Conservation (phyloP, 257 asterid species). For the Haberlea rhodopensis region DNA sequence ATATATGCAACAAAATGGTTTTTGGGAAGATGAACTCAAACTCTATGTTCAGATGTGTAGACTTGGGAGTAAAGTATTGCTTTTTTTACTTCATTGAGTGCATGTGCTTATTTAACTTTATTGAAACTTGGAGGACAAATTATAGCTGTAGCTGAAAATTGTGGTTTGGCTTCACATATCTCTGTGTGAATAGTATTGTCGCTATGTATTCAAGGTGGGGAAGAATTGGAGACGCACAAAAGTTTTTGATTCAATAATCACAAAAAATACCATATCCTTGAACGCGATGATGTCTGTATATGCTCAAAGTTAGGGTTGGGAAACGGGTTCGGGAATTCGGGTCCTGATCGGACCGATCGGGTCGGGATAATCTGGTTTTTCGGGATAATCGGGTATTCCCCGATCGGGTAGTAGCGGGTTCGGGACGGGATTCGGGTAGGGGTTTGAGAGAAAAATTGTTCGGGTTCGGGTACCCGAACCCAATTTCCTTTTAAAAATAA, state of each 20-base stretch:
- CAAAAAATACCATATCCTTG: constrained; percentile 29
- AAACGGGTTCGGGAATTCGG: too few relatives aligned
- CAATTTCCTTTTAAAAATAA: too few relatives aligned
- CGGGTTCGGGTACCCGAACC: too few relatives aligned
- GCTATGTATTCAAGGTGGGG: constrained; percentile 35
- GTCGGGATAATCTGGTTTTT: too few relatives aligned
- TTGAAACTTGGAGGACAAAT: constrained; percentile 23
- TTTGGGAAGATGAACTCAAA: constrained; percentile 24
- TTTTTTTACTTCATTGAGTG: too few relatives aligned
- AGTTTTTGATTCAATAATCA: constrained; percentile 24
- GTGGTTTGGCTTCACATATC: constrained; percentile 22
- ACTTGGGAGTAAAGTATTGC: constrained; percentile 13
- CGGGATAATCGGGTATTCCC: too few relatives aligned
- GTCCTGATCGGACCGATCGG: too few relatives aligned
- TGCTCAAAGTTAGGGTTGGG: too few relatives aligned
- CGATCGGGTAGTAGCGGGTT: too few relatives aligned
- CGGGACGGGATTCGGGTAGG: too few relatives aligned
- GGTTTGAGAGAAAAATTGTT: too few relatives aligned
- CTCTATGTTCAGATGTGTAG: constrained; percentile 16
- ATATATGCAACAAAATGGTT: constrained; percentile 17
- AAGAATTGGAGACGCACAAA: constrained; percentile 17
- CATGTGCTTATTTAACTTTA: too few relatives aligned
- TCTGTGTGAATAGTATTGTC: constrained; percentile 25
- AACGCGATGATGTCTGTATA: constrained; percentile 32
- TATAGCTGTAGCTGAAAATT: constrained; percentile 13